Evolutionary conservation across 202 grass and related monocot species (phyloP).

Genomic region (Bolboschoenoplectus hybrid): DNA sequence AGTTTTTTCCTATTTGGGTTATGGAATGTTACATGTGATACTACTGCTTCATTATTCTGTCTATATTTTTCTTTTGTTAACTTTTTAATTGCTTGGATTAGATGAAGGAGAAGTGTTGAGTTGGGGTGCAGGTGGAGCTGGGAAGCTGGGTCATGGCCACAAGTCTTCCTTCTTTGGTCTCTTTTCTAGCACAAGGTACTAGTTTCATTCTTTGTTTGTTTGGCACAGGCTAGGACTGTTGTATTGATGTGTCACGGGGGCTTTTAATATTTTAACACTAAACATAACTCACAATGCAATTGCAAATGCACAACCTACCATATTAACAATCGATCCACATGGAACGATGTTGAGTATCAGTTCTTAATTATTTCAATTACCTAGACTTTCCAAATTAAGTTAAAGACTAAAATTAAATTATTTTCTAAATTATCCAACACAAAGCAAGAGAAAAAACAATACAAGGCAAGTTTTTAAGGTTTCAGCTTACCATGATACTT

Average conservation of each 20-base stretch:
- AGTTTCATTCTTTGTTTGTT: conserved; percentile 12
- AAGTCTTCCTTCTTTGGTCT: conserved; percentile 71
- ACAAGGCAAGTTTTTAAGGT: too few relatives aligned
- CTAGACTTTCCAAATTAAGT: too few relatives aligned
- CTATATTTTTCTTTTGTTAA: conserved; percentile 9
- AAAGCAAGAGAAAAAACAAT: too few relatives aligned
- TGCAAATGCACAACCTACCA: too few relatives aligned
- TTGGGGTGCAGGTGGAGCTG: conserved; percentile 87
- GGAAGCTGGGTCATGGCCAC: conserved; percentile 87
- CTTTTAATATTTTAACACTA: too few relatives aligned
- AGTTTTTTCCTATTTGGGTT: background rate
- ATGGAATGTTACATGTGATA: background rate
- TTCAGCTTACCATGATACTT: too few relatives aligned
- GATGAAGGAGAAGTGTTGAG: conserved; percentile 78
- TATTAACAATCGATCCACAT: too few relatives aligned
- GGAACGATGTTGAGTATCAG: too few relatives aligned
- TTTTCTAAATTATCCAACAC: too few relatives aligned
- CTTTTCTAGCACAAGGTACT: conserved; percentile 61
- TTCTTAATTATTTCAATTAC: too few relatives aligned
- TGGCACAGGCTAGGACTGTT: background rate
- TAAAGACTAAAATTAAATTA: too few relatives aligned
- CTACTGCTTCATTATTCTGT: background rate
- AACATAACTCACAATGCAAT: too few relatives aligned
- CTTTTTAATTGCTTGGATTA: conserved; percentile 41
- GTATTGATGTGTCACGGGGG: background rate